Evolutionary conservation across 306 rosid genomes (phyloP).

Genomic region (Inga oerstediana): DNA sequence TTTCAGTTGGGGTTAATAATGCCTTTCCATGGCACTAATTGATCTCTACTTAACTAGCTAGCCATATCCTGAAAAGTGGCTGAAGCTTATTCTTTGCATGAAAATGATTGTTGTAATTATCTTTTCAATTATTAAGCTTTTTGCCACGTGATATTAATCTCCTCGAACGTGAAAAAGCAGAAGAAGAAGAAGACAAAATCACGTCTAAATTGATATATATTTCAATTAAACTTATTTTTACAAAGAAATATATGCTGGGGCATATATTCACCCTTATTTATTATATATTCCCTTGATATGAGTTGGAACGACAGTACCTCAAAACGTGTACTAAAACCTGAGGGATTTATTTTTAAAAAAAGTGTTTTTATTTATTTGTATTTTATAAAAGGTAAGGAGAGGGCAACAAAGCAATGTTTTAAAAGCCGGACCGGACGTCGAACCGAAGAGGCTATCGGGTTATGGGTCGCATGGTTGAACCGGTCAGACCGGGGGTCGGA

Average conservation of each 20-base stretch:
- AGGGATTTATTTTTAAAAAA: not conserved
- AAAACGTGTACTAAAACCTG: not conserved
- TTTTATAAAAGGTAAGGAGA: too few species aligned
- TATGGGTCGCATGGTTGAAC: too few species aligned
- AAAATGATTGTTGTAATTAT: conserved; percentile 9
- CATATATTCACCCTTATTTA: not conserved
- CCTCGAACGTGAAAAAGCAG: not conserved
- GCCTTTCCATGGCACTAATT: not conserved
- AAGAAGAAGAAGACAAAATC: not conserved
- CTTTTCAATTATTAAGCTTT: not conserved
- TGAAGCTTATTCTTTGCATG: conserved; percentile 9
- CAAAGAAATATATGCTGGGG: not conserved
- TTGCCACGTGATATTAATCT: not conserved
- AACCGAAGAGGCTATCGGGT: too few species aligned
- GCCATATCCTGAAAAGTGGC: not conserved
- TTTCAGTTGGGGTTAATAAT: not conserved
- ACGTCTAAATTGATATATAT: not conserved
- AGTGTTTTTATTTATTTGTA: too few species aligned
- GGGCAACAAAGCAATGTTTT: too few species aligned
- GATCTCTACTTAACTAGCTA: not conserved
- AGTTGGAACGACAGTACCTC: not conserved
- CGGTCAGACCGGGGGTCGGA: too few species aligned
- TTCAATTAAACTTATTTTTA: not conserved
- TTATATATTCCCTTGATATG: not conserved
- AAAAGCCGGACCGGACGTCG: too few species aligned